Evolutionary conservation across 371 early-diverging fungal genomes (phyloP), one percentile per base, ranked within the genome.

Genomic region (Rhizopus sp.): DNA sequence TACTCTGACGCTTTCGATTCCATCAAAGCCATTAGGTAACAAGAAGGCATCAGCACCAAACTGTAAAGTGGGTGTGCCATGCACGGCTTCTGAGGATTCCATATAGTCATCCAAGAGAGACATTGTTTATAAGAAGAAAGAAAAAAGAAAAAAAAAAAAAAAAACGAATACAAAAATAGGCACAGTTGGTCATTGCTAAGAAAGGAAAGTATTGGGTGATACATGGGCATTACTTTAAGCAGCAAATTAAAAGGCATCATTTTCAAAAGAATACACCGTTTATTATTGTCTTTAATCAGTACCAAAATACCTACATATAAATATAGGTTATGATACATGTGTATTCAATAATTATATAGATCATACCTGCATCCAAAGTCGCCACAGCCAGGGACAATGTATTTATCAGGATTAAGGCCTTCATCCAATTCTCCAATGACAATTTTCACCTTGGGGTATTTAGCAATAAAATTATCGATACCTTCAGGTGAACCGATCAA

Each of bases 301-400:
- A 55, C 81, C 81, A 66, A 81, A 80, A 60, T 78, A 82, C 62
- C 78, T 70, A 62, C 7, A 47, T 46, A 9, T 35, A 13, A 23
- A 8, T 6, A 32, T 5, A 15, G 17, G 39, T 17, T 10, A 50
- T 32, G 7, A 13, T 2, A 41, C 31, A 13, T n/a, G 17, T 9
- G 23, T 34, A 50, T 15, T 39, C 12, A 13, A 17, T 17, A 12
- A 5, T 39, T 16, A 40, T 17, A 35, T 23, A 13, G 23, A 40
- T 42, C 13, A 57, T 72, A 77, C 78, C 79, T 70, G 75, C 88
- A 88, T 63, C 95, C 95, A 72, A 94, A 96, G 75, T 96, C 95
- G 52, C 97, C 97, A 47, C 94, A 78, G 30, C 97, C 97, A 34
- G 97, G 97, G n/a, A 90, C 71, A 62, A 96, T 94, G 63, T 90